These are phyloP conservation scores for Hygrophorus russula DNA, from an alignment of 768 basidiomycete species.

Conservation along the genomic window DNA sequence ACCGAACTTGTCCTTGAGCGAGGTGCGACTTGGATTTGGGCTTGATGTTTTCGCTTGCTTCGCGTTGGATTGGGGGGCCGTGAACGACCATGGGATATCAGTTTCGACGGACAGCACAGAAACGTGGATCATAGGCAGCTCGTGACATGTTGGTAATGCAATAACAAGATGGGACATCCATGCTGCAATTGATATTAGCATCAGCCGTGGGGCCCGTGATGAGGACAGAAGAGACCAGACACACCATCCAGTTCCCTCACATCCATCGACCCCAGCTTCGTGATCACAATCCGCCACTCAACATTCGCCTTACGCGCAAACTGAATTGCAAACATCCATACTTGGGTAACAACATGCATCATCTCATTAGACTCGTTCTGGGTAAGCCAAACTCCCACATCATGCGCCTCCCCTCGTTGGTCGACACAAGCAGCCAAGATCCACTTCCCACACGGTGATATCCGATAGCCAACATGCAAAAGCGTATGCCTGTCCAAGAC, in stretches of 20 bases:
- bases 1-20: slow-evolving; percentile 18
- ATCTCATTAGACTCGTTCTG: slow-evolving; percentile 17
- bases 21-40: slow-evolving; percentile 15
- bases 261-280: slow-evolving; percentile 54
- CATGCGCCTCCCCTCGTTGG: slow-evolving; percentile 67
- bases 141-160: slow-evolving; percentile 23
- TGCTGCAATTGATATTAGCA: slow-evolving; percentile 26
- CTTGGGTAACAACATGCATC: slow-evolving; percentile 43
- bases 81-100: slow-evolving; percentile 48
- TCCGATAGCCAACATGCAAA: slow-evolving; percentile 66
- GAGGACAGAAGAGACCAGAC: slow-evolving; percentile 12
- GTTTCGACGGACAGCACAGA: slow-evolving; percentile 50
- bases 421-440: slow-evolving; percentile 65
- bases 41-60: too few relatives aligned
- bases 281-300: slow-evolving; percentile 72
- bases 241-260: slow-evolving; percentile 55
- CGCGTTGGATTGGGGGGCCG: slow-evolving; percentile 19
- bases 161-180: slow-evolving; percentile 49
- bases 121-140: slow-evolving; percentile 46
- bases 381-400: slow-evolving; percentile 54
- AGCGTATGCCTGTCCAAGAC: slow-evolving; percentile 39
- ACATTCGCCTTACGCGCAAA: slow-evolving; percentile 56
- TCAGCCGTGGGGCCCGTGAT: neutral
- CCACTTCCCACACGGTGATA: slow-evolving; percentile 66
- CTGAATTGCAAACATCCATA: slow-evolving; percentile 61